phyloP scores from a whole-genome alignment of 768 basidiomycete species.

The Cubamyces sp. region DNA sequence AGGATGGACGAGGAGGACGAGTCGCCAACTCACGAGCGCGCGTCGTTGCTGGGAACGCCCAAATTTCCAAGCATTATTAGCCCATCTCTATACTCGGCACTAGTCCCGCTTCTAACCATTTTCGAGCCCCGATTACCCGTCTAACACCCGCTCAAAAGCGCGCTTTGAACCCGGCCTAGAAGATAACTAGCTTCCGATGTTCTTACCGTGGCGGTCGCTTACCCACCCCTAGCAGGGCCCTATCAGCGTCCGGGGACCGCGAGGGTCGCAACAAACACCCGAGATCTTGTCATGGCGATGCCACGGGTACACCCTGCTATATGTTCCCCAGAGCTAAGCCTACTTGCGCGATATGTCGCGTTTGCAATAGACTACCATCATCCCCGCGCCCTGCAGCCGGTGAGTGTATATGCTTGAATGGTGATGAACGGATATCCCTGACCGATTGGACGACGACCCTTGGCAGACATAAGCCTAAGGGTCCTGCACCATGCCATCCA shows the following conservation, averaged over 20 bases:
- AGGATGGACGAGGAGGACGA: conserved; percentile 19
- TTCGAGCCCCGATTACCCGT: conserved; percentile 16
- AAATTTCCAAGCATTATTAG: conserved; percentile 11
- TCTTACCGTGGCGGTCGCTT: conserved; percentile 4
- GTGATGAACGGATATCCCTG: background rate
- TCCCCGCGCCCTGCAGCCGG: background rate
- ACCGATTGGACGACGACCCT: too few species aligned
- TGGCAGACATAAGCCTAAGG: background rate
- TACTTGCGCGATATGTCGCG: background rate
- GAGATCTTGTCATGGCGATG: conserved; percentile 11
- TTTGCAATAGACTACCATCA: conserved; percentile 2
- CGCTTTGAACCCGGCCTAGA: background rate
- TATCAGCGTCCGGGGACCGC: background rate
- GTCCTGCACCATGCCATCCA: conserved; percentile 4
- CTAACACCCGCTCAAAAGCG: background rate
- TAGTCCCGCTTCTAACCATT: conserved; percentile 8
- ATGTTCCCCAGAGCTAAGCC: background rate
- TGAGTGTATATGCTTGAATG: conserved; percentile 2
- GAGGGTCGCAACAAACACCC: conserved; percentile 3
- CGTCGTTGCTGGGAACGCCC: conserved; percentile 20
- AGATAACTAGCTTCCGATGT: background rate
- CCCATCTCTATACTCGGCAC: conserved; percentile 1
- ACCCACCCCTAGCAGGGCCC: background rate
- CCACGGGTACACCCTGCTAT: background rate
- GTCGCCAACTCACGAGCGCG: conserved; percentile 23